phyloP scores from a whole-genome alignment of 768 basidiomycete genomes.

The Phaeotremella fagi region DNA sequence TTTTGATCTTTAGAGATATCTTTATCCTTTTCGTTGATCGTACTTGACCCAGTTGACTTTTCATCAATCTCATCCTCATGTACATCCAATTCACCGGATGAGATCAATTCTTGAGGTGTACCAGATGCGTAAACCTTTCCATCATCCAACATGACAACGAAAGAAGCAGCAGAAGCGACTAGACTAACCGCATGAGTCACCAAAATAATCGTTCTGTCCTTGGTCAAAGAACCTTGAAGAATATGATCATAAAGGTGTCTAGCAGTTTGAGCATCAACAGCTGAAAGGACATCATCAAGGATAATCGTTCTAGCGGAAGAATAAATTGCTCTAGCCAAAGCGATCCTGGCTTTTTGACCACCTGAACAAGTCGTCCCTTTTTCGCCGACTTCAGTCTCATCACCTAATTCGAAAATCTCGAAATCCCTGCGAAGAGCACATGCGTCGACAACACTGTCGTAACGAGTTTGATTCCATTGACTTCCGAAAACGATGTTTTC shows the following conservation, averaged over 20 bases:
- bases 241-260: slow-evolving; percentile 38
- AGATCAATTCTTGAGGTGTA: slow-evolving; percentile 27
- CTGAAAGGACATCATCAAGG: slow-evolving; percentile 45
- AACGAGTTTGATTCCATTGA: slow-evolving; percentile 40
- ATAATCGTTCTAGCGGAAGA: slow-evolving; percentile 41
- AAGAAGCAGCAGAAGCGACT: slow-evolving; percentile 39
- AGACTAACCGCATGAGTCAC: slow-evolving; percentile 48
- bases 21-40: background rate
- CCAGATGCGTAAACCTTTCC: slow-evolving; percentile 37
- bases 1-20: too few species aligned
- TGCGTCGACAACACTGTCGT: slow-evolving; percentile 38
- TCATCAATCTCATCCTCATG: slow-evolving; percentile 12
- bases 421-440: slow-evolving; percentile 45
- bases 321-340: slow-evolving; percentile 44
- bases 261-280: slow-evolving; percentile 47
- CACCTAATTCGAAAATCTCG: slow-evolving; percentile 53
- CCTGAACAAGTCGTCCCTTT: slow-evolving; percentile 46
- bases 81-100: slow-evolving; percentile 28
- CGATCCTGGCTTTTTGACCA: slow-evolving; percentile 45
- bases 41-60: background rate
- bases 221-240: slow-evolving; percentile 26
- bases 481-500: slow-evolving; percentile 44
- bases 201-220: slow-evolving; percentile 39
- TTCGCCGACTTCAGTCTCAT: slow-evolving; percentile 46
- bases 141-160: slow-evolving; percentile 39